Evolutionary conservation across 2,329 filamentous ascomycete species (phyloP).

Genomic region (Alternaria burnsii): DNA sequence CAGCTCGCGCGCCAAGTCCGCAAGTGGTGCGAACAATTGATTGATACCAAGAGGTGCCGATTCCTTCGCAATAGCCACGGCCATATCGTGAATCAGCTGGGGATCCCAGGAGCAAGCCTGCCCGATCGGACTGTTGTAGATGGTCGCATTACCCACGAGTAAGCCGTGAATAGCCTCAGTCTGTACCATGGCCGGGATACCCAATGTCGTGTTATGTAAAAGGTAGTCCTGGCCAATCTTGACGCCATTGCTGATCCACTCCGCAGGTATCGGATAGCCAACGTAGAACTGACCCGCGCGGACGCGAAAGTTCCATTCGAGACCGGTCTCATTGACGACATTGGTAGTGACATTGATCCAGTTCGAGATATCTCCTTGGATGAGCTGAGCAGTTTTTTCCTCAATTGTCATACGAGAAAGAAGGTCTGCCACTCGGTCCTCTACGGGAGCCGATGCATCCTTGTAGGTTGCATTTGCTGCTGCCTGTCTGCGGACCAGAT

Average conservation of each 20-base stretch:
- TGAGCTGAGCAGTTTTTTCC: constrained; percentile 75
- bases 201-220: constrained; percentile 70
- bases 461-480: constrained; percentile 63
- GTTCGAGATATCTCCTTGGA: constrained; percentile 72
- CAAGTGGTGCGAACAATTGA: constrained; percentile 75
- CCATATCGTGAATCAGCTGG: constrained; percentile 72
- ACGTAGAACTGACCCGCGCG: constrained; percentile 77
- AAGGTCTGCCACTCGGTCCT: constrained; percentile 72
- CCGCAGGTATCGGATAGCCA: constrained; percentile 70
- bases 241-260: constrained; percentile 69
- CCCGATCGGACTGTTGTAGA: constrained; percentile 80
- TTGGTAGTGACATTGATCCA: constrained; percentile 76
- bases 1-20: constrained; percentile 74
- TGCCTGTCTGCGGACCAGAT: constrained; percentile 38
- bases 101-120: constrained; percentile 77
- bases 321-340: constrained; percentile 71
- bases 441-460: constrained; percentile 67
- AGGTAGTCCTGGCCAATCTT: constrained; percentile 74
- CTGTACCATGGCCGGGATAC: constrained; percentile 76
- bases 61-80: constrained; percentile 70
- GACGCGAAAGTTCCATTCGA: constrained; percentile 71
- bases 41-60: constrained; percentile 73
- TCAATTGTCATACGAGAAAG: constrained; percentile 76
- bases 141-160: constrained; percentile 75
- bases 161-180: constrained; percentile 79